phyloP scores from a whole-genome alignment of 2,329 filamentous ascomycete genomes.

The Chalaropsis ovoidea region DNA sequence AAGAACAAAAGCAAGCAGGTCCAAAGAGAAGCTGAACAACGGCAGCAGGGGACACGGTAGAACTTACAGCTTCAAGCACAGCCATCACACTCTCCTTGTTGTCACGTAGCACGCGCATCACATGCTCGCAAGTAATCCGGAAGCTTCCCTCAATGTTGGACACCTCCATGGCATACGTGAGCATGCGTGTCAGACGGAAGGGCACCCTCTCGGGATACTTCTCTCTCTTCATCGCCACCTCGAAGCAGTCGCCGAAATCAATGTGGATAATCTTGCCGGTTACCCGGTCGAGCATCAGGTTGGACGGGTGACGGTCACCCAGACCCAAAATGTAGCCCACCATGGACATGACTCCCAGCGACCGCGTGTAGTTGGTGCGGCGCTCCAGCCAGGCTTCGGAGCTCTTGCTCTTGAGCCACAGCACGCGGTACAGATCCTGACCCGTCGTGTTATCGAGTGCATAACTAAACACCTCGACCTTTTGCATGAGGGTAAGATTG shows the following conservation, averaged over 20 bases:
- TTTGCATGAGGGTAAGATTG: constrained; percentile 97
- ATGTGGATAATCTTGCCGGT: constrained; percentile 98
- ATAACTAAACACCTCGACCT: constrained; percentile 98
- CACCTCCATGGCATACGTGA: constrained; percentile 99
- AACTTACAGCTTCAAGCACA: constrained; percentile 85
- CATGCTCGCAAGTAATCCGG: constrained; percentile 93
- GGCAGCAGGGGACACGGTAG: neutral
- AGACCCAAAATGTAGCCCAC: constrained; percentile 98
- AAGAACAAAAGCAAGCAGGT: neutral
- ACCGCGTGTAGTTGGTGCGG: constrained; percentile 96
- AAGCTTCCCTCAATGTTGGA: constrained; percentile 99
- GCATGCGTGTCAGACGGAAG: constrained; percentile 95
- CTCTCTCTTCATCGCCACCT: constrained; percentile 98
- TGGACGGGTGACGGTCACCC: constrained; percentile 93
- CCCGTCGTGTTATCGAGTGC: constrained; percentile 98
- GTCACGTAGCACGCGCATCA: constrained; percentile 90
- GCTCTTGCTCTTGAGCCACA: constrained; percentile 98
- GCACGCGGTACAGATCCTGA: constrained; percentile 91
- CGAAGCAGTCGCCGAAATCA: constrained; percentile 98
- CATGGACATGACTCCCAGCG: constrained; percentile 99
- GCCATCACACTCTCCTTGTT: constrained; percentile 99
- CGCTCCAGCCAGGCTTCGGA: constrained; percentile 96
- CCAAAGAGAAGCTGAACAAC: neutral
- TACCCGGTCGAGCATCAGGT: constrained; percentile 90
- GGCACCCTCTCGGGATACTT: constrained; percentile 97